Conservation (phyloP, 768 basidiomycete genomes). For the Lentinula aciculospora region DNA sequence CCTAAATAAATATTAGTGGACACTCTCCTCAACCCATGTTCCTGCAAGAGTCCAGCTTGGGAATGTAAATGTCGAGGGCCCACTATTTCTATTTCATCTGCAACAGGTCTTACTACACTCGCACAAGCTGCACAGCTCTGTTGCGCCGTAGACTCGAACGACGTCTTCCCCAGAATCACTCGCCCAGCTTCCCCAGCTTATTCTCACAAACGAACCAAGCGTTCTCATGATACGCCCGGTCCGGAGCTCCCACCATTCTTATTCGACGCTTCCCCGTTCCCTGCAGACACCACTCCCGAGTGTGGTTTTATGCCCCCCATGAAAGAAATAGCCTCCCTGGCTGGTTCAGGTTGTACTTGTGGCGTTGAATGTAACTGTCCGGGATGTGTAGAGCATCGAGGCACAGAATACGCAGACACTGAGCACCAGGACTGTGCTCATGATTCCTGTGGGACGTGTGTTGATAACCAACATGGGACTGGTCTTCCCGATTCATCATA, state of each 20-base stretch:
- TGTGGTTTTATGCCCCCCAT: conserved; percentile 60
- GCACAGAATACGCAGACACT: conserved; percentile 35
- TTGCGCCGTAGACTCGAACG: conserved; percentile 6
- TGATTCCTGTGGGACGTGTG: conserved; percentile 51
- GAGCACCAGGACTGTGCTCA: conserved; percentile 44
- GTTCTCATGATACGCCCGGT: conserved; percentile 17
- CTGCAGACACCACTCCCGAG: conserved; percentile 27
- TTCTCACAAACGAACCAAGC: conserved; percentile 22
- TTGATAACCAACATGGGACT: conserved; percentile 45
- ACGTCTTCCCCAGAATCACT: too few relatives aligned
- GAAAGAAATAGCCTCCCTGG: conserved; percentile 50
- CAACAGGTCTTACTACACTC: conserved; percentile 24
- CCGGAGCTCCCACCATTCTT: conserved; percentile 48
- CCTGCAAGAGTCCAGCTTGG: conserved; percentile 44
- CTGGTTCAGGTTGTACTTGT: conserved; percentile 70
- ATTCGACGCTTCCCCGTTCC: conserved; percentile 17
- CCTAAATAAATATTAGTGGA: conserved; percentile 36
- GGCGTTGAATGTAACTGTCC: conserved; percentile 66
- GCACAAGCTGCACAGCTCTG: conserved; percentile 33
- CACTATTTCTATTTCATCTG: conserved; percentile 5
- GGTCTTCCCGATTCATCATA: conserved; percentile 33
- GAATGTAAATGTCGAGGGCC: conserved; percentile 43
- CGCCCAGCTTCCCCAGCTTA: not conserved
- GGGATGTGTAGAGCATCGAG: conserved; percentile 69
- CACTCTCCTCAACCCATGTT: conserved; percentile 59